Conservation (phyloP, 805 yeast genomes). For the Lachancea meyersii region DNA sequence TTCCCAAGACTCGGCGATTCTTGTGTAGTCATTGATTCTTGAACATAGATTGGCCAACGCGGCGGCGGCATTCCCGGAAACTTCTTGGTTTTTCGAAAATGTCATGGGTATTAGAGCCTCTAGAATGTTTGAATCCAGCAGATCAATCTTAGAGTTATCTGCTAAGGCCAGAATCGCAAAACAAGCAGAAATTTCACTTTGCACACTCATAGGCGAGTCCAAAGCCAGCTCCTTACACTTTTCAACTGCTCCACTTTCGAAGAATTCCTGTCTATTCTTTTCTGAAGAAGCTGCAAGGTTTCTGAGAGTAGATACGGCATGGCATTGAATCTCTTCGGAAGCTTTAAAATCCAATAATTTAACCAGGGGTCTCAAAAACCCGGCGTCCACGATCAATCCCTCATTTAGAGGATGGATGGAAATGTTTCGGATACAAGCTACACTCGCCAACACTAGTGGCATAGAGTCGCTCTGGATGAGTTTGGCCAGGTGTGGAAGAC, state of each 20-base stretch:
- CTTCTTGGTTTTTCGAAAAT: conserved; percentile 80
- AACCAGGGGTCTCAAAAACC: conserved; percentile 88
- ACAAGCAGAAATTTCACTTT: conserved; percentile 94
- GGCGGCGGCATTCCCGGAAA: conserved; percentile 97
- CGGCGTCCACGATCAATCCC: conserved; percentile 92
- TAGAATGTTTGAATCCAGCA: conserved; percentile 76
- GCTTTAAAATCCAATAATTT: conserved; percentile 75
- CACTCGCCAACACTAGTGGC: conserved; percentile 91
- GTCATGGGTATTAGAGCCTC: conserved; percentile 91
- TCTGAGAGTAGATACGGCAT: conserved; percentile 92
- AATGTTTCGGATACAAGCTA: conserved; percentile 95
- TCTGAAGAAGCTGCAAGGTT: conserved; percentile 95
- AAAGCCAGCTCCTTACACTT: conserved; percentile 86
- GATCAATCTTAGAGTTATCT: conserved; percentile 82
- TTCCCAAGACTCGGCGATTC: conserved; percentile 72
- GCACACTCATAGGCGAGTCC: conserved; percentile 83
- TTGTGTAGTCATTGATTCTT: conserved; percentile 75
- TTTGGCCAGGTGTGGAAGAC: conserved; percentile 87
- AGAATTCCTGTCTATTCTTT: conserved; percentile 81
- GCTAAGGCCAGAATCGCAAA: conserved; percentile 95
- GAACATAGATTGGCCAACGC: conserved; percentile 95
- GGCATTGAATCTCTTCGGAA: conserved; percentile 96
- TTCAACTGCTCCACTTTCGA: conserved; percentile 92
- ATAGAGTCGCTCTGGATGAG: conserved; percentile 83
- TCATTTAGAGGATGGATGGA: conserved; percentile 96